phyloP scores from a whole-genome alignment of 2,329 filamentous ascomycete genomes.

The Berkeleyomyces basicola region DNA sequence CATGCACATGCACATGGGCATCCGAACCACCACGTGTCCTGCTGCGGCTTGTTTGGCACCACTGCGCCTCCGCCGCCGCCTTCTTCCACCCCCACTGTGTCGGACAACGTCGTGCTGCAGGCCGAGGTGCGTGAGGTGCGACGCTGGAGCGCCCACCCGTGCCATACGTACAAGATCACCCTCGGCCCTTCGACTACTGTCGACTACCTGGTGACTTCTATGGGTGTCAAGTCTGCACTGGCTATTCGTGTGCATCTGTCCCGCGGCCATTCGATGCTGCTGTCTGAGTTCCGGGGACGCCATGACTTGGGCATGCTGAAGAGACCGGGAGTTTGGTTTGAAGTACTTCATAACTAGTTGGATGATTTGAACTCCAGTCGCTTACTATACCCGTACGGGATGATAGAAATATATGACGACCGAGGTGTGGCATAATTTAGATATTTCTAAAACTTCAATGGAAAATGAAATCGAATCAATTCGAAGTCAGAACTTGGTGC shows the following conservation, averaged over 20 bases:
- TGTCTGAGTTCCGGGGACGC: neutral
- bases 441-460: too few species aligned
- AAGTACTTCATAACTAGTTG: neutral
- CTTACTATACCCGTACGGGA: too few species aligned
- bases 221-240: neutral
- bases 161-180: neutral
- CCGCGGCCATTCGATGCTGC: neutral
- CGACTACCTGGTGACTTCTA: slow-evolving; percentile 1
- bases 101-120: neutral
- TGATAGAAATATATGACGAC: too few species aligned
- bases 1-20: neutral
- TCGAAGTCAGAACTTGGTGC: too few species aligned
- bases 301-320: neutral
- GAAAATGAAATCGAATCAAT: too few species aligned
- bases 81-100: neutral
- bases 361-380: neutral
- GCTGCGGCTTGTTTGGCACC: neutral
- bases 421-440: too few species aligned
- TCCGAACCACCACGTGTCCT: neutral
- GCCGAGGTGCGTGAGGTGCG: slow-evolving; percentile 2
- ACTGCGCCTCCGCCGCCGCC: neutral
- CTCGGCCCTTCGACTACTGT: neutral
- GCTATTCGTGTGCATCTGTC: slow-evolving; percentile 2
- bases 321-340: slow-evolving; percentile 3
- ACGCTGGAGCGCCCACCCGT: neutral